Conservation (phyloP, 805 yeast genomes). For the Monosporozyma solicola region DNA sequence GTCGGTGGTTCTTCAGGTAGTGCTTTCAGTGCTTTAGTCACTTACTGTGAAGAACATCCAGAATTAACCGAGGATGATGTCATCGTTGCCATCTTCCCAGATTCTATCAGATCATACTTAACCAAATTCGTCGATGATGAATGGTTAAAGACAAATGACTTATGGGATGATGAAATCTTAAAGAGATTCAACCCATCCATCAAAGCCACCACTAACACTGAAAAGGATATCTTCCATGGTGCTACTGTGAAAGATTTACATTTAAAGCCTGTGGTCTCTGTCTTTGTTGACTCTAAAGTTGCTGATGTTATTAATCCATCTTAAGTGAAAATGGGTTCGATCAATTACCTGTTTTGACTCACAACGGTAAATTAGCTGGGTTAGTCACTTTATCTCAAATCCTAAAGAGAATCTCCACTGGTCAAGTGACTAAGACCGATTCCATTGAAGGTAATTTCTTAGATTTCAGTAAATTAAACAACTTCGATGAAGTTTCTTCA, state of each 20-base stretch:
- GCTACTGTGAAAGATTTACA: constrained; percentile 61
- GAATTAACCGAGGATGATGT: constrained; percentile 62
- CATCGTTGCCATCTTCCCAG: constrained; percentile 78
- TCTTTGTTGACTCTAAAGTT: constrained; percentile 49
- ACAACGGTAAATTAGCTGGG: constrained; percentile 57
- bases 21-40: constrained; percentile 70
- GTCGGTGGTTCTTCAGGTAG: constrained; percentile 89
- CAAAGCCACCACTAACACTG: constrained; percentile 19
- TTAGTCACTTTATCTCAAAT: constrained; percentile 67
- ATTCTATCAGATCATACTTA: constrained; percentile 76
- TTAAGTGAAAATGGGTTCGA: constrained; percentile 73
- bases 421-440: constrained; percentile 47
- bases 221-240: constrained; percentile 38
- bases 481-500: constrained; percentile 48
- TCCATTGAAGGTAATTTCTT: constrained; percentile 42
- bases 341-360: constrained; percentile 66
- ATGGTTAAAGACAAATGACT: constrained; percentile 76
- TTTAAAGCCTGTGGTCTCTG: constrained; percentile 74
- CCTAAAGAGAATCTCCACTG: constrained; percentile 56
- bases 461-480: constrained; percentile 66
- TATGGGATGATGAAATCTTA: constrained; percentile 47
- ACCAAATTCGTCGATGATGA: constrained; percentile 85
- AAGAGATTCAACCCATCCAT: constrained; percentile 24
- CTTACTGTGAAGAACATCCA: constrained; percentile 52
- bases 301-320: constrained; percentile 57